A percentile compares a stretch with the other conserved stretches of the same genome.
These are phyloP conservation scores for Ustilago hordei DNA, from an alignment of 1,284 basidiomycete genomes.

Conservation along the genomic window DNA sequence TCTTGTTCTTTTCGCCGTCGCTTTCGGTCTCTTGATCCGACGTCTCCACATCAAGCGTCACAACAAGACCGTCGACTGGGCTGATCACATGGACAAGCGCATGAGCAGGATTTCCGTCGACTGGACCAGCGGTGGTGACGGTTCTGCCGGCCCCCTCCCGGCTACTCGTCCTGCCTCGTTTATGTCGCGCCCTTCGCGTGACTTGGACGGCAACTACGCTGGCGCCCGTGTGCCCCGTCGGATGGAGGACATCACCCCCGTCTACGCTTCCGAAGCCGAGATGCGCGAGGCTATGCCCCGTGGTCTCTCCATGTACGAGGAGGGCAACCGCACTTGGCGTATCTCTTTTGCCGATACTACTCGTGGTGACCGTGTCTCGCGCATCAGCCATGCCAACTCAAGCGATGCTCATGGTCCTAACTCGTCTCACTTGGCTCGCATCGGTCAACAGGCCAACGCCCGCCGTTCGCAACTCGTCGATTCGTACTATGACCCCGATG, in stretches of 20 bases:
- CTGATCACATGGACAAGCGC: slow-evolving; percentile 67
- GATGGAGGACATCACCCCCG: slow-evolving; percentile 53
- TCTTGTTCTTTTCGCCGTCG: slow-evolving; percentile 55
- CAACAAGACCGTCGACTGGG: slow-evolving; percentile 68
- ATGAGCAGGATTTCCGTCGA: slow-evolving; percentile 66
- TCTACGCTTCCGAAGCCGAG: slow-evolving; percentile 47
- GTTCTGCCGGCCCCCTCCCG: slow-evolving; percentile 56
- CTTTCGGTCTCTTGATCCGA: slow-evolving; percentile 56
- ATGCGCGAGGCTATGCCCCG: slow-evolving; percentile 56
- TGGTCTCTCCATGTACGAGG: slow-evolving; percentile 54
- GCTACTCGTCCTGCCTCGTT: slow-evolving; percentile 61
- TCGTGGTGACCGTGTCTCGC: slow-evolving; percentile 59
- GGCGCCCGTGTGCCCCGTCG: slow-evolving; percentile 51
- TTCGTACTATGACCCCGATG: slow-evolving; percentile 60
- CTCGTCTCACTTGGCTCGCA: slow-evolving; percentile 44
- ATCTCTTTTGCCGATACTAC: slow-evolving; percentile 59
- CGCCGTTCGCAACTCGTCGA: slow-evolving; percentile 51
- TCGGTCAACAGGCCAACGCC: slow-evolving; percentile 35
- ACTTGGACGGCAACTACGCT: slow-evolving; percentile 53
- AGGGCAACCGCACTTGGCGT: slow-evolving; percentile 50
- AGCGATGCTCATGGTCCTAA: slow-evolving; percentile 45
- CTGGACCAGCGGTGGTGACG: slow-evolving; percentile 63
- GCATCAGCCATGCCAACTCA: slow-evolving; percentile 61
- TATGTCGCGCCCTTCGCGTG: slow-evolving; percentile 52
- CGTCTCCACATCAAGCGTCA: slow-evolving; percentile 66